phyloP scores from a whole-genome alignment of 108 stramenopile genomes.

The Hondaea fermentalgiana region DNA sequence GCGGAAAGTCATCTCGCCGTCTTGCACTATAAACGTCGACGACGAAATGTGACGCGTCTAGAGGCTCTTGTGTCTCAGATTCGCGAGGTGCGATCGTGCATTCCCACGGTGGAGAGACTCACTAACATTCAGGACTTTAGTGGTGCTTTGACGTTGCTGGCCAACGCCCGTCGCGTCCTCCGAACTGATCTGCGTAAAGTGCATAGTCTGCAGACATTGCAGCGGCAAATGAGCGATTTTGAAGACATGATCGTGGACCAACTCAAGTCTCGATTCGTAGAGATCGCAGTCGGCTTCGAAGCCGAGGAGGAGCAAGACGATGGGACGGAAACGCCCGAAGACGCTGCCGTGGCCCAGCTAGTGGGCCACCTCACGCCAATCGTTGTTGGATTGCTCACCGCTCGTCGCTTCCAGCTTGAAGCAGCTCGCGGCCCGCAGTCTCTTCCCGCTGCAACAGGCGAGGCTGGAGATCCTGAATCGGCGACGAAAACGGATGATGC shows the following conservation, averaged over 20 bases:
- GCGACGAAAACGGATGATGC: too few species aligned
- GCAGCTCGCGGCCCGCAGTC: too few species aligned
- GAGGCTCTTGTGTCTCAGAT: not conserved
- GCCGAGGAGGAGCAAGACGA: not conserved
- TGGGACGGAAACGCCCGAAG: not conserved
- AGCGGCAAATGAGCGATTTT: not conserved
- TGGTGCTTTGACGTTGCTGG: not conserved
- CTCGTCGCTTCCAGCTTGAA: not conserved
- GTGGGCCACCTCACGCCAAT: not conserved
- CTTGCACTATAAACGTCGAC: not conserved
- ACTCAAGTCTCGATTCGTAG: not conserved
- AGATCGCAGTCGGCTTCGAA: not conserved
- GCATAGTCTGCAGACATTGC: not conserved
- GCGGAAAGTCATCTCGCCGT: not conserved
- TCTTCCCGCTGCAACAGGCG: too few species aligned
- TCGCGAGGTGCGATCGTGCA: not conserved
- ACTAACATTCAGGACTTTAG: not conserved
- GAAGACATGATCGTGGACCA: conserved; percentile 5
- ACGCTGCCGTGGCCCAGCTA: not conserved
- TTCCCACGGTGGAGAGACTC: not conserved
- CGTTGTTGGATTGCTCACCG: not conserved
- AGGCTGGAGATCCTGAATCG: too few species aligned
- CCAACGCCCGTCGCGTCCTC: not conserved
- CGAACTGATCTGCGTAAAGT: not conserved
- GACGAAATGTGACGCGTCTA: not conserved